A percentile compares a stretch with the other conserved stretches of the same genome.
These are phyloP conservation scores for Bruguiera hainesii DNA, from an alignment of 441 rosid genomes.

Conservation along the genomic window DNA sequence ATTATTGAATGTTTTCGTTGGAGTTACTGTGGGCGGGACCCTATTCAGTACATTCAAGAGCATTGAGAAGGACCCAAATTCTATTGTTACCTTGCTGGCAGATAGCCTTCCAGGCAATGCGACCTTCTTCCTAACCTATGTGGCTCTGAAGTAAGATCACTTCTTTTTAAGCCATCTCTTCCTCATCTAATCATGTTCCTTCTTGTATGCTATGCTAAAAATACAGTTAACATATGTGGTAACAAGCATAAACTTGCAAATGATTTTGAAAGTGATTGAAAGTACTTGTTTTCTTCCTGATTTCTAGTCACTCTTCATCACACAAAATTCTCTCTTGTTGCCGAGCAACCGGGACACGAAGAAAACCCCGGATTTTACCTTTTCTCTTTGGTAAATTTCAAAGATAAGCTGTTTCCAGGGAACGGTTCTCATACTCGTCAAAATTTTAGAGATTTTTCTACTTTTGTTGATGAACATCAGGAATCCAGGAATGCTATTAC, in stretches of 20 bases:
- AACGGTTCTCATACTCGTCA: too few relatives aligned
- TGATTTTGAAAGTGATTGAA: not conserved
- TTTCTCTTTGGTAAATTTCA: too few relatives aligned
- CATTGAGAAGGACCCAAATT: slow-evolving; percentile 40
- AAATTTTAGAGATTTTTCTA: too few relatives aligned
- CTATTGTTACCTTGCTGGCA: slow-evolving; percentile 38
- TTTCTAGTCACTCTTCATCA: too few relatives aligned
- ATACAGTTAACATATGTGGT: not conserved
- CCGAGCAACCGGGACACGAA: not conserved
- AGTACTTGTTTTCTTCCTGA: not conserved
- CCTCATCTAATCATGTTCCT: not conserved
- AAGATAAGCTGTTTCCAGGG: too few relatives aligned
- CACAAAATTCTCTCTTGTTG: not conserved
- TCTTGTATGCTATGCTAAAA: not conserved
- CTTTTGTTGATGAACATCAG: too few relatives aligned
- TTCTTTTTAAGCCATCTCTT: not conserved
- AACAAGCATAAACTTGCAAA: not conserved
- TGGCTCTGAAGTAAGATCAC: slow-evolving; percentile 68
- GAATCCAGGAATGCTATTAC: too few relatives aligned
- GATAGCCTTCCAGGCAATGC: slow-evolving; percentile 65
- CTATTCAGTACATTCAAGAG: slow-evolving; percentile 48
- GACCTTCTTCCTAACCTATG: slow-evolving; percentile 82
- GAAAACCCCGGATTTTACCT: not conserved
- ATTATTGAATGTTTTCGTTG: slow-evolving; percentile 75
- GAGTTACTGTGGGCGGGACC: slow-evolving; percentile 74